Base-by-base conservation (phyloP, 2,329 filamentous ascomycete genomes). In the Leptographium radiaticola region DNA sequence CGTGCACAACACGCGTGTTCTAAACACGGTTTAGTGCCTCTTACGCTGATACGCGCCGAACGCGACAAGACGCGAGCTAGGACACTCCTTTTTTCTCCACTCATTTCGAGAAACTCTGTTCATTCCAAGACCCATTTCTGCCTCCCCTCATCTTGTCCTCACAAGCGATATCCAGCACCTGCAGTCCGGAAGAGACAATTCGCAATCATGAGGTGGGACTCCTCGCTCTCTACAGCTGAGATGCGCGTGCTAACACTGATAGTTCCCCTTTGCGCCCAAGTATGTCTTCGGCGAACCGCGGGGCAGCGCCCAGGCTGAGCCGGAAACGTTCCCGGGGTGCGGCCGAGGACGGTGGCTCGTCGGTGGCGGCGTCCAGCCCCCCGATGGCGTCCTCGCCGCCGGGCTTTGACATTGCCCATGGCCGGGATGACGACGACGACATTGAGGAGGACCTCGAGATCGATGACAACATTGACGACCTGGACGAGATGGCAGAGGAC, bases 201-300 rank as follows among this genome's bases (percentile, higher is more conserved):
- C 25, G 34, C 34, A 31, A 40, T 7, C 45, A 64, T 64, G 63
- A 64, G 62, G 62, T 64, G 56, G 11, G 51, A 9, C 6, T 13
- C 13, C 7, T 36, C 5, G 2, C 11, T n/a, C 25, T 10, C 7
- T 4, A 1, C 18, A 3, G 42, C n/a, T 2, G 25, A n/a, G 38
- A n/a, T 3, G 11, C 16, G 2, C 39, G 2, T 18, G 8, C 49
- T 51, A 30, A 51, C 49, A 2, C 52, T 25, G 25, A 13, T 65
- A 94, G 87, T 75, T 94, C 89, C 67, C 89, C 90, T 66, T 77
- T 94, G 57, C 83, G 85, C 68, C 77, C 83, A 62, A 89, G 83
- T 70, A 85, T 87, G 75, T 82, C 84, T 57, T 90, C 89, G 59
- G 89, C 84, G 62, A 95, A 95, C 70, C 82, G 88, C 61, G 87